phyloP scores from a whole-genome alignment of 139 green algal species.

The Volvox reticuliferus region DNA sequence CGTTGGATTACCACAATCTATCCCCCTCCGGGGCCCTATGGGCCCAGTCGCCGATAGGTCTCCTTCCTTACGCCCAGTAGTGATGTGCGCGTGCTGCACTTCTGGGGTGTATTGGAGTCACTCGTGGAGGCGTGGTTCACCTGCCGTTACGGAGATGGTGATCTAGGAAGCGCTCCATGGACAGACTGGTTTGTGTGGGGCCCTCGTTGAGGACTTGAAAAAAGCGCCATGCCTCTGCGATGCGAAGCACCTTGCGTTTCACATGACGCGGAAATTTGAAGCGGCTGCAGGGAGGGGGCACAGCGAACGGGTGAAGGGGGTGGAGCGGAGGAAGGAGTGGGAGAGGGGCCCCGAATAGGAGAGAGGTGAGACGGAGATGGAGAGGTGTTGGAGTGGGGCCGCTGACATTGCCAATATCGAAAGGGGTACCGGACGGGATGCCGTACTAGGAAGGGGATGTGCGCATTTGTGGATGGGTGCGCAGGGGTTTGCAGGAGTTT shows the following conservation, averaged over 20 bases:
- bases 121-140: not conserved
- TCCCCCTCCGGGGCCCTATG: no score
- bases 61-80: not conserved
- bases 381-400: not conserved
- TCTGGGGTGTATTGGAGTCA: not conserved
- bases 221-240: not conserved
- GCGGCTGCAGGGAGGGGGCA: conserved; percentile 1
- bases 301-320: no score
- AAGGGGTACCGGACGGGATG: no score
- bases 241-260: conserved; percentile 42
- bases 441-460: no score
- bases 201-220: conserved; percentile 10
- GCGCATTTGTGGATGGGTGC: no score
- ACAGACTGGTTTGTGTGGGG: not conserved
- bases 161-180: conserved; percentile 6
- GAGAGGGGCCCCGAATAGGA: not conserved
- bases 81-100: not conserved
- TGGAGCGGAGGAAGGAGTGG: not conserved
- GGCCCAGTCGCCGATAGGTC: not conserved
- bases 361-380: not conserved
- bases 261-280: conserved; percentile 46
- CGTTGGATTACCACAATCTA: not conserved
- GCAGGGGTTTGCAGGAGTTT: no score
- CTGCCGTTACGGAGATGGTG: conserved; percentile 12
- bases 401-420: no score